phyloP scores from a whole-genome alignment of 2,329 filamentous ascomycete species.

The Epichloe elymi region DNA sequence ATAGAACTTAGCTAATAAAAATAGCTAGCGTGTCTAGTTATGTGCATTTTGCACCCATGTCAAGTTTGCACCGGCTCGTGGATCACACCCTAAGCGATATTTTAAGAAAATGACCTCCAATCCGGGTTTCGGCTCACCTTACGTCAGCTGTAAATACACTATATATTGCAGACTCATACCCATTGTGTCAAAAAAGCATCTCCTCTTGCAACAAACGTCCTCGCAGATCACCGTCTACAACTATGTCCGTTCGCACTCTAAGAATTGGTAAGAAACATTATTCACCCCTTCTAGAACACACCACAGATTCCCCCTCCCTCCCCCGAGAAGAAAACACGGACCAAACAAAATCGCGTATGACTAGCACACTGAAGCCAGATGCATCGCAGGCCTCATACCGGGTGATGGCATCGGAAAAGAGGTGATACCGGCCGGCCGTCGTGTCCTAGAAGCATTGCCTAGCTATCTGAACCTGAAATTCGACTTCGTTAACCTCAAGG shows the following conservation, averaged over 20 bases:
- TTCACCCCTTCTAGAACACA: too few species aligned
- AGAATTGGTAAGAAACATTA: constrained; percentile 22
- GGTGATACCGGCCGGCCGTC: constrained; percentile 89
- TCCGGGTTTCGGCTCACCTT: constrained; percentile 12
- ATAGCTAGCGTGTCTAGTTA: too few species aligned
- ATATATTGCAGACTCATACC: background rate
- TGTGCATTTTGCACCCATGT: too few species aligned
- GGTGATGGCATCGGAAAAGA: constrained; percentile 97
- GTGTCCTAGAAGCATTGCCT: constrained; percentile 84
- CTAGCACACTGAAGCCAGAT: background rate
- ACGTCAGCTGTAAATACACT: background rate
- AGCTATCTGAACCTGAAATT: constrained; percentile 86
- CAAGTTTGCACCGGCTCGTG: too few species aligned
- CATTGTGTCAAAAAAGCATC: background rate
- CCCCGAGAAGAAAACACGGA: background rate
- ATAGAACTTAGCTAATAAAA: too few species aligned
- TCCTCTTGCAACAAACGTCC: background rate
- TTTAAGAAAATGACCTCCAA: background rate
- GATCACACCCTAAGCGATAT: background rate
- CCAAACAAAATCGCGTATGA: background rate
- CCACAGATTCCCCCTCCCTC: background rate
- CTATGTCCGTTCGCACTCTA: constrained; percentile 29
- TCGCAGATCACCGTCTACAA: constrained; percentile 7
- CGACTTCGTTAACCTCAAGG: constrained; percentile 84
- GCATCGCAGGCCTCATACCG: constrained; percentile 73